A percentile compares a stretch with the other conserved stretches of the same genome.
Conservation (phyloP, 1,284 basidiomycete species). For the Ceratobasidium sp. region DNA sequence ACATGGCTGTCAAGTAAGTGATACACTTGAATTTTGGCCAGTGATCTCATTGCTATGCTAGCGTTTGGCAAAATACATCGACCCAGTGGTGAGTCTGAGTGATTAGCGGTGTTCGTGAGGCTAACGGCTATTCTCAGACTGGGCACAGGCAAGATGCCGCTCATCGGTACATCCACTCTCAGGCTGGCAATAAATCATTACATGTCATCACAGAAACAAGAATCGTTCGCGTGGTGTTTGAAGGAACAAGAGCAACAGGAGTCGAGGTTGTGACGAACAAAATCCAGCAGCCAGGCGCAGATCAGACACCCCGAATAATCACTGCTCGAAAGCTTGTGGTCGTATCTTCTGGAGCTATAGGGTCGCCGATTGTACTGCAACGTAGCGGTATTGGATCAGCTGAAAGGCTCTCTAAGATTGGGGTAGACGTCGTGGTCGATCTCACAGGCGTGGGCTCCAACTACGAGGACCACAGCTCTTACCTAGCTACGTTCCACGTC, state of each 20-base stretch:
- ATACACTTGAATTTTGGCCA: background rate
- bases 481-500: background rate
- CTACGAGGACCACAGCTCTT: slow-evolving; percentile 59
- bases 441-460: slow-evolving; percentile 68
- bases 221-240: slow-evolving; percentile 21
- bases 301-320: slow-evolving; percentile 25
- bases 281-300: slow-evolving; percentile 12
- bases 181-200: slow-evolving; percentile 12
- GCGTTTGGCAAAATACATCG: slow-evolving; percentile 32
- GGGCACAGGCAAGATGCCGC: slow-evolving; percentile 29
- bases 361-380: slow-evolving; percentile 66
- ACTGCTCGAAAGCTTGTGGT: slow-evolving; percentile 33
- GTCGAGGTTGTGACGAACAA: slow-evolving; percentile 20
- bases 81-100: slow-evolving; percentile 2
- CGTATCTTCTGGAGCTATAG: slow-evolving; percentile 21
- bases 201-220: slow-evolving; percentile 19
- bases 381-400: slow-evolving; percentile 63
- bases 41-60: background rate
- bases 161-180: slow-evolving; percentile 22
- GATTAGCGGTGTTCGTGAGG: too few relatives aligned
- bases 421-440: slow-evolving; percentile 60
- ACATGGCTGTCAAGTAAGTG: slow-evolving; percentile 2
- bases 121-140: slow-evolving; percentile 1
- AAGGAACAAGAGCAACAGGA: slow-evolving; percentile 17
- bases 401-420: slow-evolving; percentile 57